Conservation (phyloP, 495 filamentous ascomycete species). For the Beverwykella pulmonaria region DNA sequence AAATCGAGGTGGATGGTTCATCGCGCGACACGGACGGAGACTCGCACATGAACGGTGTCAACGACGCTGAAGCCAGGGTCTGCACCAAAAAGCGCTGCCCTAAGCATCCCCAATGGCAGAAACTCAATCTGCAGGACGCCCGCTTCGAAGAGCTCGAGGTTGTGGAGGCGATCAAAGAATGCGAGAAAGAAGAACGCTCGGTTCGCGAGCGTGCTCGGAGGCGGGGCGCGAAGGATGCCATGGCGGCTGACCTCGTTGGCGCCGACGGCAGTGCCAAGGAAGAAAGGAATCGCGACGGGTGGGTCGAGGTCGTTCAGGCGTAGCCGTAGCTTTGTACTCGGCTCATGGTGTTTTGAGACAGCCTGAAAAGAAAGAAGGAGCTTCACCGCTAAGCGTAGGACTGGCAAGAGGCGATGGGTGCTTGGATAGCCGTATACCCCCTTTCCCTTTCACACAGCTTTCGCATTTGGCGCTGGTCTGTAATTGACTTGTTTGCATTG, state of each 20-base stretch:
- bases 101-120: conserved; percentile 46
- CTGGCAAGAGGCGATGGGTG: not conserved
- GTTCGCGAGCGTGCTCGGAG: conserved; percentile 40
- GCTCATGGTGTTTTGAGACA: not conserved
- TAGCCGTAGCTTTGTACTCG: not conserved
- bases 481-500: not conserved
- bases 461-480: not conserved
- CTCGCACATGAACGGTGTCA: not conserved
- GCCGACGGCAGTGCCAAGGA: not conserved
- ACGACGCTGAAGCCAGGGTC: conserved; percentile 25
- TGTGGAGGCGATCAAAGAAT: conserved; percentile 42
- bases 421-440: not conserved
- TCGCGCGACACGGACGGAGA: not conserved
- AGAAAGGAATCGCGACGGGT: conserved; percentile 31
- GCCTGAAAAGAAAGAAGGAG: not conserved
- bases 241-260: conserved; percentile 19
- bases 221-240: conserved; percentile 13
- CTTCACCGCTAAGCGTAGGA: not conserved
- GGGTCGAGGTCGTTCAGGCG: conserved; percentile 27
- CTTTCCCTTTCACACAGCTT: not conserved
- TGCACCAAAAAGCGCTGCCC: conserved; percentile 48
- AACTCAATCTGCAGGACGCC: conserved; percentile 47
- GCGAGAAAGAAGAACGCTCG: conserved; percentile 45
- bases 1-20: conserved; percentile 8
- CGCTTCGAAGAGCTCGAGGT: conserved; percentile 46